Evolutionary conservation across 805 yeast species (phyloP).

Genomic region (Candida ipomoeae): DNA sequence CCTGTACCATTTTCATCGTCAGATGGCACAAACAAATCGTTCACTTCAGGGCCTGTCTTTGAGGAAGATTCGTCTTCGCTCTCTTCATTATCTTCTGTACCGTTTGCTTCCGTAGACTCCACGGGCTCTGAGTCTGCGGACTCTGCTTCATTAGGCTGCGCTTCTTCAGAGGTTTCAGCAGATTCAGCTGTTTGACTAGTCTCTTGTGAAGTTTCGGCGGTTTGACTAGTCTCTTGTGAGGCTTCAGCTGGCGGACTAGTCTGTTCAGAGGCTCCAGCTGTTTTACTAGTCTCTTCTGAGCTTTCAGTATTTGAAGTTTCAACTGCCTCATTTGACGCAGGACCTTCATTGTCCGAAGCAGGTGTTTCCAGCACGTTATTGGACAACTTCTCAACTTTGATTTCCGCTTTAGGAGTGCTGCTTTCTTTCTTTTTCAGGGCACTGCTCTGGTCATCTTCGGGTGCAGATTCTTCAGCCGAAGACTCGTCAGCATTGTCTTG

Average conservation of each 20-base stretch:
- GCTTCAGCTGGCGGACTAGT: neutral
- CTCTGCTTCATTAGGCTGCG: neutral
- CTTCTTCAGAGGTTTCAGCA: neutral
- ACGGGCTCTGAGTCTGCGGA: neutral
- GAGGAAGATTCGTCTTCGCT: neutral
- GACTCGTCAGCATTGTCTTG: neutral
- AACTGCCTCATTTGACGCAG: neutral
- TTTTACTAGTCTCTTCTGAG: neutral
- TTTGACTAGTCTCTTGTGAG: neutral
- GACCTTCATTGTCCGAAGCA: neutral
- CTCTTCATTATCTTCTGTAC: neutral
- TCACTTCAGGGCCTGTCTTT: conserved; percentile 2
- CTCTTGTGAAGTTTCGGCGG: neutral
- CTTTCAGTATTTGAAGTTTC: neutral
- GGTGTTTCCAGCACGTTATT: neutral
- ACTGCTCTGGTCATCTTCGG: neutral
- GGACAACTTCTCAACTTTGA: neutral
- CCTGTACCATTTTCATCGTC: conserved; percentile 14
- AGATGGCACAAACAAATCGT: conserved; percentile 12
- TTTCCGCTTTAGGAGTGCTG: neutral
- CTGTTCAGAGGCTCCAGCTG: neutral
- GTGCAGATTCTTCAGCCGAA: neutral
- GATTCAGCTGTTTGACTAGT: neutral
- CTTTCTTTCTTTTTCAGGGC: neutral
- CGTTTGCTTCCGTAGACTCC: neutral